A percentile compares a stretch with the other conserved stretches of the same genome.
Conservation (phyloP, 106 monocot genomes). For the Dactylorhiza incarnata region DNA sequence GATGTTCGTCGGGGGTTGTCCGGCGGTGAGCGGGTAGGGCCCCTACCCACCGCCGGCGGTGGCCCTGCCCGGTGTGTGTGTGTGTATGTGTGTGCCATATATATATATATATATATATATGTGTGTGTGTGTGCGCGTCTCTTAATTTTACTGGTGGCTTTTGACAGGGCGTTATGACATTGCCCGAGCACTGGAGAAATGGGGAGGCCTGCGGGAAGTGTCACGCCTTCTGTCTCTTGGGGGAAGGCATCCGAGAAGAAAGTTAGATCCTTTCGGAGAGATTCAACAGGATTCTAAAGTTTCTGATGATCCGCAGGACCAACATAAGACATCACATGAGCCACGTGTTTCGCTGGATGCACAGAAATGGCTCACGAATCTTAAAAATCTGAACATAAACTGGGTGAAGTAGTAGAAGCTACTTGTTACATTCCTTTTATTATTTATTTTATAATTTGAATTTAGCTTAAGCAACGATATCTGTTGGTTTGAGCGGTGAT, state of each 20-base stretch:
- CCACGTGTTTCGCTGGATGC: constrained; percentile 55
- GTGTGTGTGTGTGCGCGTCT: too few species aligned
- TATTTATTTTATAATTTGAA: too few species aligned
- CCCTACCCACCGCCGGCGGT: too few species aligned
- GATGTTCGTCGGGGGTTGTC: too few species aligned
- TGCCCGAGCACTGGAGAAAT: constrained; percentile 94
- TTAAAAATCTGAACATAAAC: constrained; percentile 76
- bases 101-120: too few species aligned
- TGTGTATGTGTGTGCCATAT: too few species aligned
- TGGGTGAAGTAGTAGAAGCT: constrained; percentile 43
- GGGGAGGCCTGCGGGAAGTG: constrained; percentile 94
- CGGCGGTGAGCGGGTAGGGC: too few species aligned
- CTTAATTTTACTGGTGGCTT: background rate
- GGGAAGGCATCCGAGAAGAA: constrained; percentile 44
- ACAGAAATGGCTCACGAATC: constrained; percentile 76
- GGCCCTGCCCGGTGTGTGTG: too few species aligned
- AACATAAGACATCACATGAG: constrained; percentile 20
- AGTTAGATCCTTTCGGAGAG: constrained; percentile 11
- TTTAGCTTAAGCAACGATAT: too few species aligned
- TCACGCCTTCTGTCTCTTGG: constrained; percentile 76
- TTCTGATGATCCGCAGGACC: constrained; percentile 5
- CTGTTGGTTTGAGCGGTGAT: too few species aligned
- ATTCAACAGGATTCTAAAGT: constrained; percentile 9
- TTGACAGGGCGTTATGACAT: constrained; percentile 79
- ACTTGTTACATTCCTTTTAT: too few species aligned